Conservation (phyloP, 345 rosid genomes). For the Erysimum cheiranthoides region DNA sequence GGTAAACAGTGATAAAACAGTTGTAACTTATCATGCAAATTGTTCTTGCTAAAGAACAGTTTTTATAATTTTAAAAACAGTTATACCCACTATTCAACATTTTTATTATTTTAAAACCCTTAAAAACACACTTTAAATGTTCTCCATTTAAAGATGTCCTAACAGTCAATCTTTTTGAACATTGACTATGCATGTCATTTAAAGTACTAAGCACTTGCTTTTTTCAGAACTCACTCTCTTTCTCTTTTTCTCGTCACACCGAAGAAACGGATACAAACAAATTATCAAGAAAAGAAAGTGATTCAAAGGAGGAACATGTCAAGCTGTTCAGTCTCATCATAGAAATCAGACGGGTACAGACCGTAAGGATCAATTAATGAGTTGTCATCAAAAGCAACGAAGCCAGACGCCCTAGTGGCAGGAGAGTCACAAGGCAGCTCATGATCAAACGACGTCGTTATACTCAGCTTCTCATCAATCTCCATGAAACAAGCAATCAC, state of each 20-base stretch:
- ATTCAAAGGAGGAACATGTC: slow-evolving; percentile 23
- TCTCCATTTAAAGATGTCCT: too few relatives aligned
- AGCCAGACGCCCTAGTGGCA: neutral
- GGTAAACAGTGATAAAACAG: too few relatives aligned
- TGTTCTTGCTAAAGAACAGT: too few relatives aligned
- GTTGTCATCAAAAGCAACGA: slow-evolving; percentile 22
- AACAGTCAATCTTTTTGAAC: slow-evolving; percentile 11
- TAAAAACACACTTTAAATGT: too few relatives aligned
- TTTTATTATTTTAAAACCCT: too few relatives aligned
- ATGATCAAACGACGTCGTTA: slow-evolving; percentile 1
- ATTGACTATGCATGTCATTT: slow-evolving; percentile 39
- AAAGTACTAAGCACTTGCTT: slow-evolving; percentile 8
- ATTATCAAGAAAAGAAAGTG: neutral
- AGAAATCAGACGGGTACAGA: slow-evolving; percentile 20
- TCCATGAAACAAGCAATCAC: slow-evolving; percentile 37
- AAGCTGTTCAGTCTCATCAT: slow-evolving; percentile 30
- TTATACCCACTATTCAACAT: too few relatives aligned
- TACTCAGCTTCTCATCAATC: slow-evolving; percentile 19
- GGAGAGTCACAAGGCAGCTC: slow-evolving; percentile 18
- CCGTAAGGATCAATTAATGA: slow-evolving; percentile 4
- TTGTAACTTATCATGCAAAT: too few relatives aligned
- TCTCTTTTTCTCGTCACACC: slow-evolving; percentile 14
- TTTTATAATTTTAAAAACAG: too few relatives aligned
- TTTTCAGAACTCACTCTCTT: neutral
- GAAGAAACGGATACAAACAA: neutral